Evolutionary conservation across 139 green algal genomes (phyloP).

Genomic region (Haematococcus lacustris): DNA sequence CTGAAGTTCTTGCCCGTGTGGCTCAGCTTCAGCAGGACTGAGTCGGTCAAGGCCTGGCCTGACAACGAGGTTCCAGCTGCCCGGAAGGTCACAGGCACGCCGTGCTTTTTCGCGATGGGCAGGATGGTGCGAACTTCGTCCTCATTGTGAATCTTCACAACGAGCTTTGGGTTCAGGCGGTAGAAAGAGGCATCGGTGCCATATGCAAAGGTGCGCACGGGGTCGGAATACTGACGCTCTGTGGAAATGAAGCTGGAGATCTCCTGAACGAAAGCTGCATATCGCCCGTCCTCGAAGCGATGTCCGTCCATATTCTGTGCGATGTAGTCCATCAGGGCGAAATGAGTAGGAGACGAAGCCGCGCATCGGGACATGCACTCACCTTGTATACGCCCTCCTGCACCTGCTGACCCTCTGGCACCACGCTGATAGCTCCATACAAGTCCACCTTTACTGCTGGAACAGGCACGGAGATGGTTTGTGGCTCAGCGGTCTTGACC

Average conservation of each 20-base stretch:
- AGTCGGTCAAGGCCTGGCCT: conserved; percentile 89
- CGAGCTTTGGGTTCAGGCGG: conserved; percentile 81
- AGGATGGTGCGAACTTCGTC: conserved; percentile 79
- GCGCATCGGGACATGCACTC: too few species aligned
- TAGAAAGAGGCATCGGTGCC: conserved; percentile 93
- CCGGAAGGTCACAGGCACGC: conserved; percentile 92
- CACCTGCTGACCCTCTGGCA: conserved; percentile 29
- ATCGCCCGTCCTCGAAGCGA: conserved; percentile 83
- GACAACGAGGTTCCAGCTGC: conserved; percentile 90
- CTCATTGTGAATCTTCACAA: conserved; percentile 81
- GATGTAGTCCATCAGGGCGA: too few species aligned
- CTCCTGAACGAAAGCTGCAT: conserved; percentile 73
- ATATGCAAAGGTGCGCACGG: conserved; percentile 81
- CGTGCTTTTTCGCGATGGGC: conserved; percentile 74
- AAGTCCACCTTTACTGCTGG: conserved; percentile 47
- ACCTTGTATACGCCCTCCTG: conserved; percentile 47
- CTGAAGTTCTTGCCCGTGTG: conserved; percentile 95
- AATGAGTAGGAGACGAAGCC: too few species aligned
- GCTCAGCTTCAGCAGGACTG: conserved; percentile 91
- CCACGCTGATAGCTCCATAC: conserved; percentile 50
- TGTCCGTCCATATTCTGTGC: conserved; percentile 73
- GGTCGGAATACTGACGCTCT: conserved; percentile 73
- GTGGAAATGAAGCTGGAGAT: conserved; percentile 72
- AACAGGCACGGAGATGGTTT: conserved; percentile 14
- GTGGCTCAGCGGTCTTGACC: too few species aligned